Conservation (phyloP, 768 basidiomycete species). For the Stropharia rugosoannulata region DNA sequence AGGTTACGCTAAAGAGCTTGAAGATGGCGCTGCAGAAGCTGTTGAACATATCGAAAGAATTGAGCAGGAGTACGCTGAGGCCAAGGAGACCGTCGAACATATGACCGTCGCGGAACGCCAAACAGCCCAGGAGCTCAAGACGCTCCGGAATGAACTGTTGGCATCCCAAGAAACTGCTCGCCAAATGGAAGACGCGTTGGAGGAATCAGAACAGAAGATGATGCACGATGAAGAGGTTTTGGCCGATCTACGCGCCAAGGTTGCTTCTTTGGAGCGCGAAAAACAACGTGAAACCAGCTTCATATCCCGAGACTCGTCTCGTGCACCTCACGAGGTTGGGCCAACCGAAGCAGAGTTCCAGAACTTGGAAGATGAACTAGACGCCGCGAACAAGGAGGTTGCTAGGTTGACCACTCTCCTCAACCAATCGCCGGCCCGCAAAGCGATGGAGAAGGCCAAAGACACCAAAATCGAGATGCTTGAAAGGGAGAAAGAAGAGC, state of each 20-base stretch:
- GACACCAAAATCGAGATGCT: slow-evolving; percentile 75
- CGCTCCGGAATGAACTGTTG: slow-evolving; percentile 51
- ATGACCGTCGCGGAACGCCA: slow-evolving; percentile 46
- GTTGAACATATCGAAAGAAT: slow-evolving; percentile 52
- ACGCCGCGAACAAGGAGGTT: slow-evolving; percentile 75
- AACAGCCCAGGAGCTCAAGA: slow-evolving; percentile 45
- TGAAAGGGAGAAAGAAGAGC: slow-evolving; percentile 73
- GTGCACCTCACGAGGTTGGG: slow-evolving; percentile 25
- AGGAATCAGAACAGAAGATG: slow-evolving; percentile 74
- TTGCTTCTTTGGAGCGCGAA: slow-evolving; percentile 60
- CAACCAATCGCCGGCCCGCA: slow-evolving; percentile 70
- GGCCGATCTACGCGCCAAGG: slow-evolving; percentile 46
- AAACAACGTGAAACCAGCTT: slow-evolving; percentile 30
- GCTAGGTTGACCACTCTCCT: slow-evolving; percentile 65
- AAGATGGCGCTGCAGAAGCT: slow-evolving; percentile 55
- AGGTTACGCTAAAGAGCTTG: slow-evolving; percentile 55
- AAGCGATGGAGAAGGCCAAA: slow-evolving; percentile 76
- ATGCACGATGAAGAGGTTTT: slow-evolving; percentile 55
- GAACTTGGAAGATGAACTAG: slow-evolving; percentile 72
- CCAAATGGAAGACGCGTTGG: slow-evolving; percentile 76
- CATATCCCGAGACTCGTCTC: slow-evolving; percentile 24
- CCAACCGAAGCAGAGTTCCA: slow-evolving; percentile 57
- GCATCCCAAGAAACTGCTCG: slow-evolving; percentile 53
- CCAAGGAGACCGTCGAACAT: slow-evolving; percentile 43
- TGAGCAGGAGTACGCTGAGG: slow-evolving; percentile 51